Conservation (phyloP, 208 protist species). For the Leishmania gerbilli region DNA sequence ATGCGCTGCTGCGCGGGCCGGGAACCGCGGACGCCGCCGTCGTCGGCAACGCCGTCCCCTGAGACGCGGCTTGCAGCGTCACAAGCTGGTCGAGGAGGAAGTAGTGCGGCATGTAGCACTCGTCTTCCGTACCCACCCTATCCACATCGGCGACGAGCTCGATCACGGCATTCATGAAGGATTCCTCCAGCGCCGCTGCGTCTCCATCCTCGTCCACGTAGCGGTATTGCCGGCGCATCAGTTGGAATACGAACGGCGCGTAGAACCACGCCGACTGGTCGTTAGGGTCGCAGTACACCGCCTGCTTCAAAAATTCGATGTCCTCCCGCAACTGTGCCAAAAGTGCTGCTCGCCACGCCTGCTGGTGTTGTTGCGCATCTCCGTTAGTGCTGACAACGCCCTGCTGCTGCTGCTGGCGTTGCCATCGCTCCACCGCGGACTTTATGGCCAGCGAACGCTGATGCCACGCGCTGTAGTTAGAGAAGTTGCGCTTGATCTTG, state of each 20-base stretch:
- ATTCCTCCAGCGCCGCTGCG: slow-evolving; percentile 29
- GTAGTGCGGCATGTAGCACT: slow-evolving; percentile 55
- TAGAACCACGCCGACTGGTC: slow-evolving; percentile 92
- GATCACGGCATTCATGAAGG: slow-evolving; percentile 44
- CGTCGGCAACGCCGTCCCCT: neutral
- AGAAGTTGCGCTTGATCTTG: slow-evolving; percentile 95
- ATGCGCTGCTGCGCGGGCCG: slow-evolving; percentile 3
- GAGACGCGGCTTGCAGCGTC: slow-evolving; percentile 1
- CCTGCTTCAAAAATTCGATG: slow-evolving; percentile 53
- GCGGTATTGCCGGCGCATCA: slow-evolving; percentile 15
- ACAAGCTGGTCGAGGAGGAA: slow-evolving; percentile 56
- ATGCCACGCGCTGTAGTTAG: slow-evolving; percentile 98
- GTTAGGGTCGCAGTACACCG: slow-evolving; percentile 88
- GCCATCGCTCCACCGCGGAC: slow-evolving; percentile 32
- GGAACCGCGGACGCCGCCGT: neutral
- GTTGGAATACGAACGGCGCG: slow-evolving; percentile 53
- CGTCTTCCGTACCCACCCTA: slow-evolving; percentile 32
- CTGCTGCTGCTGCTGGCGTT: neutral
- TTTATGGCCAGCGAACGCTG: slow-evolving; percentile 76
- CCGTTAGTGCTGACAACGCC: too few relatives aligned
- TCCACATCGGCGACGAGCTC: slow-evolving; percentile 59
- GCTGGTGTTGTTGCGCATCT: neutral
- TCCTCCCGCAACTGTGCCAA: slow-evolving; percentile 53
- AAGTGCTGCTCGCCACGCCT: neutral
- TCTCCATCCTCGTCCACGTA: neutral